Evolutionary conservation across 768 basidiomycete species (phyloP), one percentile per base, ranked within the genome.

Genomic region (Mycena kentingensis): DNA sequence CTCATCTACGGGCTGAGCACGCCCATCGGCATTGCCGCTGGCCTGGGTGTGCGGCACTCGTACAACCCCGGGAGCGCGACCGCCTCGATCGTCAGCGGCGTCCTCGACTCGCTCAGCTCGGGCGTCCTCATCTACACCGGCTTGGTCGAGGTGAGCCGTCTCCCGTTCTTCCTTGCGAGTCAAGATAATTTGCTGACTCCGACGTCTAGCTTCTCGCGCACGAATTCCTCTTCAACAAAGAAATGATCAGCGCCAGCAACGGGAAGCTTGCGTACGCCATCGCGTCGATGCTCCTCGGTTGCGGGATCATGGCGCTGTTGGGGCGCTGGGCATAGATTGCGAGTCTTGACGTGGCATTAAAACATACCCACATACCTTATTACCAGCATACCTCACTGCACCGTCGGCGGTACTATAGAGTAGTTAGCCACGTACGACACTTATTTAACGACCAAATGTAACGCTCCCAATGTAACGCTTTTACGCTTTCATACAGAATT

Each of bases 81-180:
- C 3, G 89, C 92, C 5, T 84, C 78, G 35, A 87, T 94, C 56
- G 88, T 94, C 61, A 87, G 85, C 56, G 96, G 96, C 19, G 71
- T 90, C 0, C 75, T 98, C 61, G 96, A 98, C 64, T 79, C 93
- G 3, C 69, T 90, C 28, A 93, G 90, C 49, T 77, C 92, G 0
- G 96, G 96, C 3, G 93, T 98, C 62, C 70, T 98, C 44, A 70
- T 96, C 15, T 95, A 92, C 65, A 94, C 92, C 0, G 91, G 90
- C 24, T 74, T 92, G 21, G 92, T 93, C 22, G 92, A 94, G 79
- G 87, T 87, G 54, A 29, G 75, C 36, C 15, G 55, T n/a, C 19
- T 31, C 19, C 16, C 22, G 16, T 39, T 31, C 36, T 24, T 29
- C 22, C 19, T 12, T 31, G 15, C 28, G 1, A 5, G 7, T 12